A percentile compares a stretch with the other conserved stretches of the same genome.
Conservation (phyloP, 345 rosid species). For the Sonneratia caseolaris region DNA sequence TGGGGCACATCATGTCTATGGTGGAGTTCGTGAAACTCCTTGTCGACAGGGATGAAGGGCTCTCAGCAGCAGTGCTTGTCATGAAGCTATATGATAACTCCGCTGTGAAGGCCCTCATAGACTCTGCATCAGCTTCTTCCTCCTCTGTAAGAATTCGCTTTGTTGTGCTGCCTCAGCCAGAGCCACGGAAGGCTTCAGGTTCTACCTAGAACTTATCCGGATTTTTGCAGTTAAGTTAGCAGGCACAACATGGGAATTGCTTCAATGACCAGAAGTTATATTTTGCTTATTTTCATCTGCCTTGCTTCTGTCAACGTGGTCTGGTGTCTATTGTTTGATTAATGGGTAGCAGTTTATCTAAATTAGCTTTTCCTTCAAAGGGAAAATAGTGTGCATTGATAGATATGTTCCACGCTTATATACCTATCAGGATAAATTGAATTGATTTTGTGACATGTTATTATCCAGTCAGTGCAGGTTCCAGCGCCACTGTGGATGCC, state of each 20-base stretch:
- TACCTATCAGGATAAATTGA: too few relatives aligned
- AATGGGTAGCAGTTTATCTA: too few relatives aligned
- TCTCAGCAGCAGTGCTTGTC: constrained; percentile 20
- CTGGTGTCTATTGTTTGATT: too few relatives aligned
- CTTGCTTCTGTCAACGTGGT: too few relatives aligned
- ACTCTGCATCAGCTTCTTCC: constrained; percentile 8
- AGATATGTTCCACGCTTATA: too few relatives aligned
- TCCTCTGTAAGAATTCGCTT: constrained; percentile 11
- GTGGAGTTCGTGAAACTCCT: constrained; percentile 16
- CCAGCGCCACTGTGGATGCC: not conserved
- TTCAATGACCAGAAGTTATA: too few relatives aligned
- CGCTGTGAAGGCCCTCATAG: not conserved
- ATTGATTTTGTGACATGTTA: too few relatives aligned
- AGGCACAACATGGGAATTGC: too few relatives aligned
- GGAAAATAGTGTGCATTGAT: too few relatives aligned
- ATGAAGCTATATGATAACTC: constrained; percentile 3
- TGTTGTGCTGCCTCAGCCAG: constrained; percentile 9
- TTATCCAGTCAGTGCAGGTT: not conserved
- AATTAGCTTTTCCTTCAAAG: too few relatives aligned
- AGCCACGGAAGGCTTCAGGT: not conserved
- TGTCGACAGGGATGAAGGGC: constrained; percentile 12
- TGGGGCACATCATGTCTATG: constrained; percentile 13
- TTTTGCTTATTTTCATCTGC: too few relatives aligned
- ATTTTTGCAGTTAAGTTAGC: too few relatives aligned
- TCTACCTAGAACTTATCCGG: not conserved